A percentile compares a stretch with the other conserved stretches of the same genome.
These are phyloP conservation scores for Phialophora chinensis DNA, from an alignment of 2,329 filamentous ascomycete species.

Conservation along the genomic window DNA sequence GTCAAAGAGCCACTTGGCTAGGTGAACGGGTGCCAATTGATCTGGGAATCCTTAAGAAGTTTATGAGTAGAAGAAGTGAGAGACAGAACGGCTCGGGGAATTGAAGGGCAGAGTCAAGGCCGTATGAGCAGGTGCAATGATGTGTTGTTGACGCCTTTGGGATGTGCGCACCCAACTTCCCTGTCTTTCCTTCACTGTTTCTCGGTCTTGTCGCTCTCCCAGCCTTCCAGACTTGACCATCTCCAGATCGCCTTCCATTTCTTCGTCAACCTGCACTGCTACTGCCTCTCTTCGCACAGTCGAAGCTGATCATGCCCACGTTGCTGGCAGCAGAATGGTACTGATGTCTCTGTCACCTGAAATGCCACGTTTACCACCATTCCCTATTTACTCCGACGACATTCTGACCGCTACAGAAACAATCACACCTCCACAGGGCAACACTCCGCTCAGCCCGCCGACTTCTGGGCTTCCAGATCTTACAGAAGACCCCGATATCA, in stretches of 20 bases:
- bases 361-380: not conserved
- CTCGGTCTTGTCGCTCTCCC: not conserved
- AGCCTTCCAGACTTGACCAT: not conserved
- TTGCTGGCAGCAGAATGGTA: not conserved
- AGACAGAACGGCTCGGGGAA: slow-evolving; percentile 8
- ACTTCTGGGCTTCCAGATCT: slow-evolving; percentile 9
- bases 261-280: not conserved
- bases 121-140: not conserved
- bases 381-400: not conserved
- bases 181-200: not conserved
- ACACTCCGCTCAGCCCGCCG: slow-evolving; percentile 3
- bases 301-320: not conserved
- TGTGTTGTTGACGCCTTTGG: not conserved
- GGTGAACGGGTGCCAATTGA: slow-evolving; percentile 55
- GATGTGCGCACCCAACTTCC: not conserved
- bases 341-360: not conserved
- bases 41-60: slow-evolving; percentile 46
- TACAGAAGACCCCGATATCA: slow-evolving; percentile 1
- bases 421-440: not conserved
- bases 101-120: slow-evolving; percentile 11
- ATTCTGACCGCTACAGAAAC: not conserved
- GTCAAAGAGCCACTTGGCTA: slow-evolving; percentile 53
- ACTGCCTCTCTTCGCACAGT: not conserved
- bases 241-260: slow-evolving; percentile 1
- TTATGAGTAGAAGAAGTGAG: slow-evolving; percentile 12